phyloP scores from a whole-genome alignment of 768 basidiomycete species.

The Auricularia cornea region DNA sequence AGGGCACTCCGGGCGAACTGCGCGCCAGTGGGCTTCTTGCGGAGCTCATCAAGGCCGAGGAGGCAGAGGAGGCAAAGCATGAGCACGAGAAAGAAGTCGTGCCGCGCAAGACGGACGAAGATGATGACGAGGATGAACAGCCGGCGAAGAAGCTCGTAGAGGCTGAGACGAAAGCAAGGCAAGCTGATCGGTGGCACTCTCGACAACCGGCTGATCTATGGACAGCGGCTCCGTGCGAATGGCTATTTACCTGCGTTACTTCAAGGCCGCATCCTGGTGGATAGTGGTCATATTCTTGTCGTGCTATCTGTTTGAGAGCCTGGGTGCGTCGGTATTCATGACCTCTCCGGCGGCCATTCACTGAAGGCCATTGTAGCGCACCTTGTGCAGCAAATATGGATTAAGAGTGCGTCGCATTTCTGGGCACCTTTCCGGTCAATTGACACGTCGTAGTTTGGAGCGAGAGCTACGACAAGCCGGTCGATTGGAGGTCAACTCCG shows the following conservation, averaged over 20 bases:
- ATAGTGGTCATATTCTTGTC: neutral
- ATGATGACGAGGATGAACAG: neutral
- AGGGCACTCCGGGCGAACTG: neutral
- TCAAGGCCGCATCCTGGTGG: neutral
- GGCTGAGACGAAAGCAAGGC: conserved; percentile 34
- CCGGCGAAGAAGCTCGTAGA: conserved; percentile 43
- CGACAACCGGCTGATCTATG: neutral
- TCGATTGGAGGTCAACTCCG: neutral
- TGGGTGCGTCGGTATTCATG: neutral
- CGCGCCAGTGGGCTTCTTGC: neutral
- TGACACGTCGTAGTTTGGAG: neutral
- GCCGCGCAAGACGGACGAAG: conserved; percentile 2
- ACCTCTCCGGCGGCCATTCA: no score
- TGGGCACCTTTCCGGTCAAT: neutral
- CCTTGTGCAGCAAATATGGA: neutral
- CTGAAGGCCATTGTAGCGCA: no score
- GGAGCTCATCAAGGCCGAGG: neutral
- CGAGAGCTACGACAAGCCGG: neutral
- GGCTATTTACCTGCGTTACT: neutral
- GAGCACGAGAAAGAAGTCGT: neutral
- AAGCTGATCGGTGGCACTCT: neutral
- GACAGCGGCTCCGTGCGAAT: neutral
- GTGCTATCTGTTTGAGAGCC: neutral
- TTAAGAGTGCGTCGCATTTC: neutral
- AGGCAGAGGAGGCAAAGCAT: neutral